phyloP scores from a whole-genome alignment of 139 green algal species.

The Tetraselmis chui region DNA sequence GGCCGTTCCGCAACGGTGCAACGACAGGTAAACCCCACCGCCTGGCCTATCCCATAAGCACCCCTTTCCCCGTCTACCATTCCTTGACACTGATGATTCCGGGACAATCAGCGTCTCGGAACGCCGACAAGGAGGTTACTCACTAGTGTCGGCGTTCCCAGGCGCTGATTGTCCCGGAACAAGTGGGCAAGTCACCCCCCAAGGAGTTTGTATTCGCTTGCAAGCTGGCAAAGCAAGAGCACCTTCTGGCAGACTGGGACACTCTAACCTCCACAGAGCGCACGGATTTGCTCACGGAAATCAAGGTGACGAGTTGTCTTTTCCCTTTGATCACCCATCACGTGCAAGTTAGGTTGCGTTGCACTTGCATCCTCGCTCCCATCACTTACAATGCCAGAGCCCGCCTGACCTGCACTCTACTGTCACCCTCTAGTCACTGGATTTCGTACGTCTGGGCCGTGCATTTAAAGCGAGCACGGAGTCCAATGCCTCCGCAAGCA shows the following conservation, averaged over 20 bases:
- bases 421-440: constrained; percentile 24
- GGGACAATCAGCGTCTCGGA: no score
- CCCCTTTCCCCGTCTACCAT: no score
- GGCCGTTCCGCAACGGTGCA: no score
- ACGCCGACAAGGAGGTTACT: no score
- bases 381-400: neutral
- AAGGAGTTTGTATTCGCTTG: neutral
- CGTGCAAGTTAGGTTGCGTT: neutral
- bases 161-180: no score
- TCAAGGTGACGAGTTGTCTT: constrained; percentile 19
- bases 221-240: constrained; percentile 25
- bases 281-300: constrained; percentile 27
- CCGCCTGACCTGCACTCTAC: neutral
- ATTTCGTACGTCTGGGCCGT: constrained; percentile 36
- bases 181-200: neutral
- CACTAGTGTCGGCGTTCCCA: no score
- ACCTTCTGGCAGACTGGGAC: constrained; percentile 43
- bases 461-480: constrained; percentile 37
- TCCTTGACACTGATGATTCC: no score
- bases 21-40: no score
- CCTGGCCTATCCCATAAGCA: no score
- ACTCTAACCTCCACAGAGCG: constrained; percentile 27
- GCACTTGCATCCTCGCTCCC: neutral
- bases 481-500: neutral
- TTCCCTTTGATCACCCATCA: neutral